Base-by-base conservation (phyloP, 2,329 filamentous ascomycete species). In the Ophiostoma perfectum region DNA sequence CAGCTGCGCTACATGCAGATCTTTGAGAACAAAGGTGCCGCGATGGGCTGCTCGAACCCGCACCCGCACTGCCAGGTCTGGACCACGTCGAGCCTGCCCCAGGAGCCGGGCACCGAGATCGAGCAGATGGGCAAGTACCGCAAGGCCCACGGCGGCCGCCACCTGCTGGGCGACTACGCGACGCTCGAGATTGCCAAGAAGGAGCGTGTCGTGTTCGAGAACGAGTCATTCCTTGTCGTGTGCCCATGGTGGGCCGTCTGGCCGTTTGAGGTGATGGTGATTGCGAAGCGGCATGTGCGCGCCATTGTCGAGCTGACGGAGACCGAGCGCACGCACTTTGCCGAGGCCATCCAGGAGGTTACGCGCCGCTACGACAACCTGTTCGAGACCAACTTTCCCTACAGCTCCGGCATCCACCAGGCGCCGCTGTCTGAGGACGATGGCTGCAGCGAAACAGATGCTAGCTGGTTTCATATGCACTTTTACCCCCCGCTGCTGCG, bases 1-100 rank as follows among this genome's bases (percentile, higher is more conserved):
- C 92, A 96, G 78, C 92, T 96, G 74, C 87, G 90, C 67, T 98
- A 96, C 80, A 97, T 99, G 93, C 95, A 99, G 77, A 98, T 99
- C 72, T 99, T 99, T 72, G 95, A 99, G 81, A 99, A 99, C 82
- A 99, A 99, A 80, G 95, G 95, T 66, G 88, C 91, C 0, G 92
- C 94, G 11, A 99, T 99, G 95, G 95, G 95, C 66, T 99, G 95
- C 82, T 98, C 94, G 1, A 99, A 99, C 78, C 95, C 95, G 0
- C 95, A 99, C 78, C 95, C 95, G 0, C 95, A 99, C 79, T 94
- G 95, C 70, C 95, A 99, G 78, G 84, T 97, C 71, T 99, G 95
- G 95, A 95, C 92, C 2, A 96, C 93, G 0, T 97, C 92, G 36
- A 90, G 88, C 6, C 81, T 97, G 73, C 95, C 95, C 0, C 93